Percentiles rank a stretch among this genome's conserved stretches.
Evolutionary conservation across 2,329 filamentous ascomycete species (phyloP).

Genomic region (Colletotrichum somersetense): DNA sequence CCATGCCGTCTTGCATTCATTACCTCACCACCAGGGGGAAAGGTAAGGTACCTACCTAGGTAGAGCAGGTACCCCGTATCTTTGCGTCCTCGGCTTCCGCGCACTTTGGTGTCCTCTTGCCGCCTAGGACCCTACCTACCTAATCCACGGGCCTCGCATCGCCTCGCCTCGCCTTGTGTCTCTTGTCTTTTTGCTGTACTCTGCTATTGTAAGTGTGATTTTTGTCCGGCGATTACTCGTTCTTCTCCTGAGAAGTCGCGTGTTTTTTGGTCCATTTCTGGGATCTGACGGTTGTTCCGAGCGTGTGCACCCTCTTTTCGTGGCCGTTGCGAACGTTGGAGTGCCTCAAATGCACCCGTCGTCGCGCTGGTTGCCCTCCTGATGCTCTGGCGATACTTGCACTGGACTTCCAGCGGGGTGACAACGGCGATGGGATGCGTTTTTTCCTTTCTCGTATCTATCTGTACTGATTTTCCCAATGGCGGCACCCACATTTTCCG

Average conservation of each 20-base stretch:
- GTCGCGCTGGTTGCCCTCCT: constrained; percentile 15
- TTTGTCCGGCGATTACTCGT: background rate
- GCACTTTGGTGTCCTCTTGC: constrained; percentile 9
- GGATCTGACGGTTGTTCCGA: background rate
- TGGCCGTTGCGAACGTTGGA: constrained; percentile 14
- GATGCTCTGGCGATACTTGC: constrained; percentile 40
- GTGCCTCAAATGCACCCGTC: background rate
- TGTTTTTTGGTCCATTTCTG: constrained; percentile 1
- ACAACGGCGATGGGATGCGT: constrained; percentile 45
- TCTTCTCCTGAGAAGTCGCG: background rate
- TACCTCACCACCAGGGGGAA: constrained; percentile 18
- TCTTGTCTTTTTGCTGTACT: constrained; percentile 29
- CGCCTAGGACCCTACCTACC: constrained; percentile 6
- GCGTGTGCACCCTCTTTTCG: constrained; percentile 27
- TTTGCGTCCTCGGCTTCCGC: constrained; percentile 21
- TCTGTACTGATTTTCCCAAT: constrained; percentile 8
- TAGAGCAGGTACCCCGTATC: constrained; percentile 10
- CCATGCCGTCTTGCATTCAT: constrained; percentile 16
- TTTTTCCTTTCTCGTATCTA: background rate
- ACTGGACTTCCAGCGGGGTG: constrained; percentile 43
- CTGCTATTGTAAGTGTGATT: constrained; percentile 20
- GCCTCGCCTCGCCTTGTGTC: constrained; percentile 6
- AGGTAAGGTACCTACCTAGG: constrained; percentile 27
- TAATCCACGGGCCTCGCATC: constrained; percentile 1
- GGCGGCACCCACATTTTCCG: constrained; percentile 36